phyloP scores from a whole-genome alignment of 495 filamentous ascomycete genomes.

The Podospora pseudocomata region DNA sequence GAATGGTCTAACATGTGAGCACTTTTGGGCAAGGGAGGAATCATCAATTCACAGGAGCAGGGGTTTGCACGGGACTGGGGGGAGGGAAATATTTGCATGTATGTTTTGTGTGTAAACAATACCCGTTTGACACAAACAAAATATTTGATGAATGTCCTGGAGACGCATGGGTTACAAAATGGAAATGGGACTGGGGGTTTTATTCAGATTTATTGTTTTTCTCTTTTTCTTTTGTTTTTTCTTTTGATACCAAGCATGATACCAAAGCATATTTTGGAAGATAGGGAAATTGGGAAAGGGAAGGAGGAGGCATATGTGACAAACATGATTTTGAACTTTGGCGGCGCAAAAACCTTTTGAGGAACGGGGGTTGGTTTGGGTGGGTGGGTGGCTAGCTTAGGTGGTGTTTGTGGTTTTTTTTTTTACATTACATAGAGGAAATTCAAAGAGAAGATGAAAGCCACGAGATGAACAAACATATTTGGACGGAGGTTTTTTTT shows the following conservation, averaged over 20 bases:
- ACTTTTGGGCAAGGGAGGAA: not conserved
- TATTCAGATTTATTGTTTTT: not conserved
- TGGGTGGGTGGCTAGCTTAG: no score
- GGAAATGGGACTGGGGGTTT: conserved; percentile 2
- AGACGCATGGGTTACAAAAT: not conserved
- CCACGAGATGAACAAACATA: not conserved
- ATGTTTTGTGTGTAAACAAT: conserved; percentile 10
- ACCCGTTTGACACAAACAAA: not conserved
- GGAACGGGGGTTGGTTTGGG: not conserved
- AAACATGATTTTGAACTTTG: not conserved
- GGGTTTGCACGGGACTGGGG: not conserved
- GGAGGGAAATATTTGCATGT: not conserved
- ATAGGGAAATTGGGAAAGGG: not conserved
- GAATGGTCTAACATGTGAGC: not conserved
- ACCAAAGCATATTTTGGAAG: conserved; percentile 4
- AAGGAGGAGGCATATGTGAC: not conserved
- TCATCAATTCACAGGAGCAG: not conserved
- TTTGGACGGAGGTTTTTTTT: not conserved
- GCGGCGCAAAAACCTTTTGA: not conserved
- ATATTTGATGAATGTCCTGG: not conserved
- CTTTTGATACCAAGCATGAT: conserved; percentile 9
- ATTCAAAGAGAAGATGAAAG: not conserved
- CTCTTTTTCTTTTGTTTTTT: conserved; percentile 7
- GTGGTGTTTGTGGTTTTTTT: no score
- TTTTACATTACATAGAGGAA: not conserved